These are phyloP conservation scores for Cladosporium sp. DNA, from an alignment of 2,329 filamentous ascomycete genomes.

Conservation along the genomic window DNA sequence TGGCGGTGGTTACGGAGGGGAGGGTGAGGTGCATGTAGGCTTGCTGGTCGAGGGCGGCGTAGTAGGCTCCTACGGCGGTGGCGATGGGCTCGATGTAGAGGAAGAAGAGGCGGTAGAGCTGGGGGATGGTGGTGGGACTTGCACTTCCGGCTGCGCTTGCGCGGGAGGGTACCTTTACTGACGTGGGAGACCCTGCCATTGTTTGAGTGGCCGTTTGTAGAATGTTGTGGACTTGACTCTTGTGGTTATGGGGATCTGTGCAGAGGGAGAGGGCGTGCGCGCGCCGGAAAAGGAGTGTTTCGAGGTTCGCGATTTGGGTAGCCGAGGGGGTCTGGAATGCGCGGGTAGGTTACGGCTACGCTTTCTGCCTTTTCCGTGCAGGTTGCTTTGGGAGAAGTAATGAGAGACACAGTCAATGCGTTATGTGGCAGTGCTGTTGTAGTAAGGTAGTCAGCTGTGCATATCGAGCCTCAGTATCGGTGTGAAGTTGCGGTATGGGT, in stretches of 20 bases:
- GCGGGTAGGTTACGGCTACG: background rate
- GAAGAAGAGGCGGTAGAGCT: constrained; percentile 71
- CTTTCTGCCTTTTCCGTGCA: background rate
- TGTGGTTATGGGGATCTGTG: constrained; percentile 7
- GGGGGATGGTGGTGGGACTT: constrained; percentile 49
- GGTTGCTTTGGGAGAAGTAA: background rate
- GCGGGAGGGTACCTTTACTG: too few species aligned
- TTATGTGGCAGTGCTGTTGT: constrained; percentile 5
- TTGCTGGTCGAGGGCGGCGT: constrained; percentile 51
- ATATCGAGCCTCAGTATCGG: background rate
- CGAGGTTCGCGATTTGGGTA: background rate
- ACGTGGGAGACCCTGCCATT: constrained; percentile 18
- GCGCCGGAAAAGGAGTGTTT: background rate
- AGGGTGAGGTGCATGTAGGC: constrained; percentile 67
- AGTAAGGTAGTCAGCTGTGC: constrained; percentile 3
- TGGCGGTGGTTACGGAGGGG: constrained; percentile 35
- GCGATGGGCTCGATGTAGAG: constrained; percentile 67
- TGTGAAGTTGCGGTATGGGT: constrained; percentile 14
- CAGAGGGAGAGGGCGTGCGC: background rate
- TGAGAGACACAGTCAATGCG: constrained; percentile 11
- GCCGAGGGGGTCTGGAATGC: background rate
- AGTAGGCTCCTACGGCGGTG: constrained; percentile 55
- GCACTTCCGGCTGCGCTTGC: background rate
- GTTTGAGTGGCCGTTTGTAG: background rate
- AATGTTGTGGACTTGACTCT: background rate